phyloP scores from a whole-genome alignment of 352 stramenopile genomes.

The Thalassiosira mediterranea region DNA sequence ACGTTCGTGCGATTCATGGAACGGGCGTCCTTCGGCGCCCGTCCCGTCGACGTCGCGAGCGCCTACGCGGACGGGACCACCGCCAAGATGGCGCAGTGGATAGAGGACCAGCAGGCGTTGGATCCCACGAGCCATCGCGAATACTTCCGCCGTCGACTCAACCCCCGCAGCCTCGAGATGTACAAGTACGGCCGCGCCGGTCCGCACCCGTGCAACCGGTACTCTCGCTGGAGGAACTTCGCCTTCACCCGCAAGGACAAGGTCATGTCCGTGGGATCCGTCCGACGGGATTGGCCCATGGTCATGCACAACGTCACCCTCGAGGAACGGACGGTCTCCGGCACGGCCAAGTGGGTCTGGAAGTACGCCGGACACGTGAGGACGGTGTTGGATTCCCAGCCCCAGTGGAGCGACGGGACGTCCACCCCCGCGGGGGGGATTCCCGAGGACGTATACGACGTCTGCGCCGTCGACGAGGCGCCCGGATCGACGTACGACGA shows the following conservation, averaged over 20 bases:
- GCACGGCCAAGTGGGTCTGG: slow-evolving; percentile 28
- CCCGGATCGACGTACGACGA: slow-evolving; percentile 10
- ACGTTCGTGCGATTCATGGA: slow-evolving; percentile 48
- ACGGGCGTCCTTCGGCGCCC: slow-evolving; percentile 43
- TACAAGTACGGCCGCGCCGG: slow-evolving; percentile 38
- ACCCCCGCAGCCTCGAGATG: slow-evolving; percentile 26
- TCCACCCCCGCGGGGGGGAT: slow-evolving; percentile 5
- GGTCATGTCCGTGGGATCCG: slow-evolving; percentile 4
- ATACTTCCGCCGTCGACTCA: slow-evolving; percentile 42
- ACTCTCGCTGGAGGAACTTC: slow-evolving; percentile 46
- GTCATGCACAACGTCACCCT: slow-evolving; percentile 24
- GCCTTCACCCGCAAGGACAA: slow-evolving; percentile 43
- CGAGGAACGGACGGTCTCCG: not conserved
- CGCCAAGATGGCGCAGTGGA: slow-evolving; percentile 25
- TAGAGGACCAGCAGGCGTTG: slow-evolving; percentile 30
- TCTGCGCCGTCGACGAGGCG: slow-evolving; percentile 33
- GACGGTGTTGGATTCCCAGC: slow-evolving; percentile 31
- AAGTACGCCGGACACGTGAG: slow-evolving; percentile 38
- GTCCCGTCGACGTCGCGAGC: not conserved
- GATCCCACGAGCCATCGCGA: slow-evolving; percentile 32
- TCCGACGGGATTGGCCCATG: slow-evolving; percentile 29
- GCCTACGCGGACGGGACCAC: not conserved
- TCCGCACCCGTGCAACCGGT: slow-evolving; percentile 32
- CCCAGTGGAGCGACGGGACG: slow-evolving; percentile 7
- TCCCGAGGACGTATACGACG: slow-evolving; percentile 14